These are phyloP conservation scores for Lotus japonicus DNA, from an alignment of 306 rosid genomes.

Conservation along the genomic window DNA sequence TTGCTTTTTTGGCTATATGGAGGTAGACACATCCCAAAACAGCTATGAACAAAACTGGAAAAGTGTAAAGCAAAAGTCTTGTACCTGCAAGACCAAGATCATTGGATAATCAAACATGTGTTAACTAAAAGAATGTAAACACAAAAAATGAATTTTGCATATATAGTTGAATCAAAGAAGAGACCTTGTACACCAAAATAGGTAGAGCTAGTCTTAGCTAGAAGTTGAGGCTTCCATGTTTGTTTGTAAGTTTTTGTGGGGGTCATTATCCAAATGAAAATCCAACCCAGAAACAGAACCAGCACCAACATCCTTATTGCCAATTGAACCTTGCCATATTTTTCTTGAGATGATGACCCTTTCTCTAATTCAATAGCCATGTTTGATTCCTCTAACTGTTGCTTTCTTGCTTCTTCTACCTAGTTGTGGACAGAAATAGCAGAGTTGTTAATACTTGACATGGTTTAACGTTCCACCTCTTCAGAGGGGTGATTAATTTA, in stretches of 20 bases:
- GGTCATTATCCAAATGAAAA: constrained; percentile 47
- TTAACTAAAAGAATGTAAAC: not conserved
- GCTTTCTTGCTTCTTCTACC: not conserved
- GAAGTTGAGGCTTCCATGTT: constrained; percentile 30
- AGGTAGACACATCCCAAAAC: constrained; percentile 46
- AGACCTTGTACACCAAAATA: constrained; percentile 61
- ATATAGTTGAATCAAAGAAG: not conserved
- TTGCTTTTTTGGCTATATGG: constrained; percentile 35
- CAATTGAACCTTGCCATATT: constrained; percentile 4
- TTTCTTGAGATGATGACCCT: constrained; percentile 9
- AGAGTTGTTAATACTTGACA: not conserved
- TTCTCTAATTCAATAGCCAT: constrained; percentile 11
- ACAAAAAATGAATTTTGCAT: not conserved
- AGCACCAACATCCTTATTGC: constrained; percentile 33
- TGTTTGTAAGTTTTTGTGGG: constrained; percentile 44
- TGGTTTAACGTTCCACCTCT: not conserved
- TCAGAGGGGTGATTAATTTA: not conserved
- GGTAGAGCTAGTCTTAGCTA: constrained; percentile 19
- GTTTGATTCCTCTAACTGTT: constrained; percentile 5
- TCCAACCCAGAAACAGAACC: constrained; percentile 36
- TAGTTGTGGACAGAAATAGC: not conserved
- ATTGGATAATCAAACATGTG: not conserved
- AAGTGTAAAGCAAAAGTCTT: constrained; percentile 39
- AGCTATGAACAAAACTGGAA: constrained; percentile 53
- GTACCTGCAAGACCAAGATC: constrained; percentile 28